A percentile compares a stretch with the other conserved stretches of the same genome.
These are phyloP conservation scores for Neckera pumila DNA, from an alignment of 225 moss, liverwort and hornwort genomes.

Conservation along the genomic window DNA sequence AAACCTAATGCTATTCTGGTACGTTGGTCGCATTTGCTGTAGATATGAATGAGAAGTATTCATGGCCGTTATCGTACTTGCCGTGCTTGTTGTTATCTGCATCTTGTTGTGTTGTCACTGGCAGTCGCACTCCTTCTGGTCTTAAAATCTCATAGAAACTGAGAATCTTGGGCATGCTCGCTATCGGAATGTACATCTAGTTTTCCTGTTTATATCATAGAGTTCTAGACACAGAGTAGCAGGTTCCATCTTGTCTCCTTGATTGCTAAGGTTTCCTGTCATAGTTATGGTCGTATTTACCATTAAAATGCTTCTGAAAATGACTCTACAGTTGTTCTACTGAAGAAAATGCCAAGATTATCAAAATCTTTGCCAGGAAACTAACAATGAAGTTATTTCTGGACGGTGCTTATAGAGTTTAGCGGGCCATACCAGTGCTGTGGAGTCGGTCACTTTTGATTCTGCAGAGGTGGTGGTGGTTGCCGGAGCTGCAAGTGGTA, in stretches of 20 bases:
- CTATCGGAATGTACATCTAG: background rate
- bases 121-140: background rate
- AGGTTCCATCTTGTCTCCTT: background rate
- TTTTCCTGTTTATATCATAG: background rate
- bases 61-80: background rate
- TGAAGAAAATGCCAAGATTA: background rate
- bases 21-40: background rate
- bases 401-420: slow-evolving; percentile 55
- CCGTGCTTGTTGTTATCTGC: background rate
- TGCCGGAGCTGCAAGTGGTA: slow-evolving; percentile 97
- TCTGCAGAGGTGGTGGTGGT: slow-evolving; percentile 92
- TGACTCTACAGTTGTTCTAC: background rate
- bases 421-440: slow-evolving; percentile 94
- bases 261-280: background rate
- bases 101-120: background rate
- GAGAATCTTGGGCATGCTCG: background rate
- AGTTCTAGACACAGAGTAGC: background rate
- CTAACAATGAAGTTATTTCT: background rate
- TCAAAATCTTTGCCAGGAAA: background rate
- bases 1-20: slow-evolving; percentile 99
- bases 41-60: background rate
- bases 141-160: background rate
- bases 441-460: slow-evolving; percentile 99
- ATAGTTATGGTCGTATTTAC: background rate
- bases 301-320: background rate